Evolutionary conservation across 306 rosid species (phyloP).

Genomic region (Gynostemma pentaphyllum): DNA sequence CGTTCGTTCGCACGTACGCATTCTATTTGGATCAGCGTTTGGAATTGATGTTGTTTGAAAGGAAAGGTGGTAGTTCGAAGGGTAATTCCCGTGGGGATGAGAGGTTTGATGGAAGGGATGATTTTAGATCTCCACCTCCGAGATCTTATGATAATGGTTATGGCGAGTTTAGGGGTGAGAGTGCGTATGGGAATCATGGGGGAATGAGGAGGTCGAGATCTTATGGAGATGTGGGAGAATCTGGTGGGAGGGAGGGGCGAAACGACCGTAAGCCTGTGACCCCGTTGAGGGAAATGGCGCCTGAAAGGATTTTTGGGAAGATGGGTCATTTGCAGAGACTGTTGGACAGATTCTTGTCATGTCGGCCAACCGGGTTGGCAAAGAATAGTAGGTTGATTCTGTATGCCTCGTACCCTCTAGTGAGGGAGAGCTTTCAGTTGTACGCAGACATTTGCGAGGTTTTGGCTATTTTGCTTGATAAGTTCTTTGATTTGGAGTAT

Average conservation of each 20-base stretch:
- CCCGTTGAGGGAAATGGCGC: constrained; percentile 78
- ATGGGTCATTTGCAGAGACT: constrained; percentile 91
- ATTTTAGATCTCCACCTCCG: constrained; percentile 70
- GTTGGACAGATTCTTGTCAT: constrained; percentile 73
- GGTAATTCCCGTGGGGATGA: constrained; percentile 26
- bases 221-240: constrained; percentile 69
- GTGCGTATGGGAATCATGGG: constrained; percentile 39
- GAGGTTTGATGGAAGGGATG: constrained; percentile 45
- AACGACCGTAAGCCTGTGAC: constrained; percentile 44
- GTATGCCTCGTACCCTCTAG: constrained; percentile 73
- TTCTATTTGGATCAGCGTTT: constrained; percentile 86
- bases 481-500: constrained; percentile 92
- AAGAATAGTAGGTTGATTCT: constrained; percentile 72
- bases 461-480: constrained; percentile 80
- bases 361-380: constrained; percentile 88
- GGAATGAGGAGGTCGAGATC: constrained; percentile 81
- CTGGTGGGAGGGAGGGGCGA: constrained; percentile 27
- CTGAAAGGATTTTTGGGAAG: constrained; percentile 76
- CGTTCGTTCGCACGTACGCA: constrained; percentile 79
- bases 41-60: constrained; percentile 56
- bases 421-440: constrained; percentile 81
- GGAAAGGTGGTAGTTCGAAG: constrained; percentile 22
- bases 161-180: constrained; percentile 41
- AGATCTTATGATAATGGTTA: constrained; percentile 52
- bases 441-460: constrained; percentile 89